A percentile compares a stretch with the other conserved stretches of the same genome.
Conservation (phyloP, 768 basidiomycete genomes). For the Asterophora lycoperdoides region DNA sequence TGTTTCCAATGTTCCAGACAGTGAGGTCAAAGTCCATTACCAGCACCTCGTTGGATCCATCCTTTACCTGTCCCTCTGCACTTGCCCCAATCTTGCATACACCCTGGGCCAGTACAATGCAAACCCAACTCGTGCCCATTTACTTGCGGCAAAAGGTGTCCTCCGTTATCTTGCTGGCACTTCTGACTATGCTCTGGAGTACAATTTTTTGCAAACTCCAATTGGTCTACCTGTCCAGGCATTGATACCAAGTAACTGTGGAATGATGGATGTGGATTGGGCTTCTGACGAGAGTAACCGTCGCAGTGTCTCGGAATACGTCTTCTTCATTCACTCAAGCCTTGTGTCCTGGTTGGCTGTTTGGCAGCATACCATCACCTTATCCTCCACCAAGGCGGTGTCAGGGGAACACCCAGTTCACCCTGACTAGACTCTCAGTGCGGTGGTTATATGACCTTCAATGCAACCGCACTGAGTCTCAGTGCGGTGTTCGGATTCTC, state of each 20-base stretch:
- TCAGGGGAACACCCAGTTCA: too few relatives aligned
- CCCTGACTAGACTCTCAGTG: too few relatives aligned
- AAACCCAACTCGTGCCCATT: conserved; percentile 24
- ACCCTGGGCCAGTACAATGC: conserved; percentile 29
- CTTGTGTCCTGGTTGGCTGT: not conserved
- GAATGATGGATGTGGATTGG: conserved; percentile 1
- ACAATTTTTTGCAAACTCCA: not conserved
- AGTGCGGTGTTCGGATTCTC: too few relatives aligned
- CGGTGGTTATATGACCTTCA: too few relatives aligned
- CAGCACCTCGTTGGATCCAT: conserved; percentile 22
- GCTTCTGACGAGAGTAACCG: not conserved
- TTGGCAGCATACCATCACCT: not conserved
- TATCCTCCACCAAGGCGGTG: not conserved
- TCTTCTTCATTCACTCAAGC: not conserved
- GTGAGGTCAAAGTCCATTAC: conserved; percentile 14
- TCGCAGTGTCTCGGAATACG: not conserved
- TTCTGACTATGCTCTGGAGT: not conserved
- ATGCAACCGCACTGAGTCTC: too few relatives aligned
- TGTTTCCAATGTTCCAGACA: conserved; percentile 10
- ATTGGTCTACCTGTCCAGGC: not conserved
- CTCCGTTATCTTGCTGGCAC: conserved; percentile 25
- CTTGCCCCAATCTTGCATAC: conserved; percentile 32
- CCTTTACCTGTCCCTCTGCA: conserved; percentile 27
- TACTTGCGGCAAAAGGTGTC: conserved; percentile 28
- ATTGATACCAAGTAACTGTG: not conserved